These are phyloP conservation scores for Magnusiomyces clavatus DNA, from an alignment of 1,139 yeast genomes.

Conservation along the genomic window DNA sequence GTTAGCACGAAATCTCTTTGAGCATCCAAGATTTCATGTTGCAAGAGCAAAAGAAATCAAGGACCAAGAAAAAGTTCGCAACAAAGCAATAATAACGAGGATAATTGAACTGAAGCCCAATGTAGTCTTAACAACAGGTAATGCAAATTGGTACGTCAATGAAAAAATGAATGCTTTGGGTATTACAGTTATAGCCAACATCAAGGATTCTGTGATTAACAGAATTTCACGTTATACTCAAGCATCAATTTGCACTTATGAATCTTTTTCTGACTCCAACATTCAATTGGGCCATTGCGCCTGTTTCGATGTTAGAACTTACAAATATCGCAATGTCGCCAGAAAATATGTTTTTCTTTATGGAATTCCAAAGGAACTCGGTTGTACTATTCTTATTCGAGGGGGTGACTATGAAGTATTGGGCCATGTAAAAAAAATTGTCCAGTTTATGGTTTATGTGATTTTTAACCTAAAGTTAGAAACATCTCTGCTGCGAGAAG, in stretches of 20 bases:
- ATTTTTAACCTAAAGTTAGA: constrained; percentile 75
- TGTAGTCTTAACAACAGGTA: constrained; percentile 69
- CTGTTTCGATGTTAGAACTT: constrained; percentile 62
- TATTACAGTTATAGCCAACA: constrained; percentile 68
- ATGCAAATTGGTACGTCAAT: constrained; percentile 78
- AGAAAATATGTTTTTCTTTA: constrained; percentile 71
- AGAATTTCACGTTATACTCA: constrained; percentile 72
- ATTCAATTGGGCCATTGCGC: constrained; percentile 69
- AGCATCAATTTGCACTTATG: constrained; percentile 72
- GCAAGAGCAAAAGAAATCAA: constrained; percentile 77
- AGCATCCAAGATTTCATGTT: constrained; percentile 65
- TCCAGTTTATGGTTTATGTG: constrained; percentile 73
- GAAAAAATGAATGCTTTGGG: constrained; percentile 66
- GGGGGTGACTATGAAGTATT: constrained; percentile 58
- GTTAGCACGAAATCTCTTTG: constrained; percentile 81
- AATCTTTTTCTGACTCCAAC: constrained; percentile 45
- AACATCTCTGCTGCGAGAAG: constrained; percentile 71
- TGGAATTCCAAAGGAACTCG: constrained; percentile 68
- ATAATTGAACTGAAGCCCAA: constrained; percentile 72
- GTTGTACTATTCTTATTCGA: constrained; percentile 75
- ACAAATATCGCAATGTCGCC: constrained; percentile 42
- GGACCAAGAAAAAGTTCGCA: constrained; percentile 82
- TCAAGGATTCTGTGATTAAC: constrained; percentile 77
- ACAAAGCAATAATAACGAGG: constrained; percentile 73
- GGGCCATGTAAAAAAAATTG: constrained; percentile 63